Base-by-base conservation (phyloP, 202 grass and related monocot genomes). In the Sporobolus alterniflorus region DNA sequence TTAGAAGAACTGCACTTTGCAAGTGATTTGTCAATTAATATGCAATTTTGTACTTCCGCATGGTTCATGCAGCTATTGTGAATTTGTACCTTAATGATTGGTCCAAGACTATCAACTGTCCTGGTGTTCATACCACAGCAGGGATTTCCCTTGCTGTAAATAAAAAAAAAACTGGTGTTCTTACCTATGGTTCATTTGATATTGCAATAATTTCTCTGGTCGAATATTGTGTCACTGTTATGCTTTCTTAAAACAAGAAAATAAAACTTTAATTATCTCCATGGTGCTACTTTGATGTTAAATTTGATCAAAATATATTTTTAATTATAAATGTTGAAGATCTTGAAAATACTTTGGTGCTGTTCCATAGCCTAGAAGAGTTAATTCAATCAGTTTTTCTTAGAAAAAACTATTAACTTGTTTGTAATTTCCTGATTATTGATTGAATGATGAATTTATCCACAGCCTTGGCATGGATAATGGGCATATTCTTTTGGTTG, bases 401-500 rank as follows among this genome's bases (percentile, higher is more conserved):
- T n/a, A n/a, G n/a, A n/a, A n/a, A n/a, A n/a, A n/a, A n/a, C n/a
- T n/a, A n/a, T n/a, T n/a, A n/a, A n/a, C n/a, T n/a, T 60, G 16
- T 21, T 81, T 15, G 29, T 85, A 20, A 77, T 29, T 83, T 77
- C 20, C 67, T 66, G 15, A 36, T 41, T 46, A 15, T 69, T 60
- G 48, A 64, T 88, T 76, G 21, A n/a, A 46, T 66, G 36, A 25
- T 73, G 57, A 64, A 63, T 54, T 82, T 88, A 63, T 90, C 73
- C 57, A 17, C 83, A 44, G 50, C 16, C 73, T 74, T 74, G 33
- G 50, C 29, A 39, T 9, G 69, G 34, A 52, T 60, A 79, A 30
- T 62, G 63, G n/a, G 18, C 4, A 17, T 47, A 34, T 69, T 68
- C 31, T 29, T 81, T 55, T 64, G 28, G 69, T 89, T 56, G 34